Base-by-base conservation (phyloP, 768 basidiomycete species). In the Fistulinella prunicolor region DNA sequence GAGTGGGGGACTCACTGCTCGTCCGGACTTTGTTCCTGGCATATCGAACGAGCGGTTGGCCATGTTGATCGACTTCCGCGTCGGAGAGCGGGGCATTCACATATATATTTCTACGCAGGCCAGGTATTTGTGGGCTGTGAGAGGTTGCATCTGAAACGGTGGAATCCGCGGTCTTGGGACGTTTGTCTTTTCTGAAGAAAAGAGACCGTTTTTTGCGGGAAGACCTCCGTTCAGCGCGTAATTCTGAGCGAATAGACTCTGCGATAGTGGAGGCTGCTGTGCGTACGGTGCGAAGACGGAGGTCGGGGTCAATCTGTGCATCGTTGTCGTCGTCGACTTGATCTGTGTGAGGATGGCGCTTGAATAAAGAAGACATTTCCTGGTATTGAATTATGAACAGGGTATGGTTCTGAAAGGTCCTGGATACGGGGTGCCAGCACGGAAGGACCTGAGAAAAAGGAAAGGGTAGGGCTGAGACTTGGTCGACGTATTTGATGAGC, bases 21-120 rank as follows among this genome's bases (percentile, higher is more conserved):
- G 94, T 96, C 62, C 87, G 77, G 54, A 97, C 92, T 78, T 96
- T 97, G 66, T 96, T 97, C 60, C 94, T 74, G 24, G 81, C 79
- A 68, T 94, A 97, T n/a, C 81, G 79, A 32, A 71, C 81, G 44
- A 78, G 69, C 0, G 90, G 93, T 49, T 94, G 87, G n/a, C 89
- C 90, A 40, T 80, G 62, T 3, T 72, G 67, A 59, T 86, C 83
- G 34, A 86, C 67, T 66, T 93, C 86, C 55, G 75, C 69, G 19
- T 79, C 70, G 6, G 85, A 74, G 26, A 89, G 71, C 1, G 83
- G 79, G 34, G 77, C 62, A 59, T 95, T 95, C 51, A 96, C 81
- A 65, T 91, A 90, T 49, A 97, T 67, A 56, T 86, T 89, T 59
- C 93, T 74, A 41, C 89, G 72, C 40, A 61, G 56, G 3, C 86